Evolutionary conservation across 164 flowering plant genomes (phyloP), one percentile per base, ranked within the genome.

Genomic region (Pachysandra terminalis): DNA sequence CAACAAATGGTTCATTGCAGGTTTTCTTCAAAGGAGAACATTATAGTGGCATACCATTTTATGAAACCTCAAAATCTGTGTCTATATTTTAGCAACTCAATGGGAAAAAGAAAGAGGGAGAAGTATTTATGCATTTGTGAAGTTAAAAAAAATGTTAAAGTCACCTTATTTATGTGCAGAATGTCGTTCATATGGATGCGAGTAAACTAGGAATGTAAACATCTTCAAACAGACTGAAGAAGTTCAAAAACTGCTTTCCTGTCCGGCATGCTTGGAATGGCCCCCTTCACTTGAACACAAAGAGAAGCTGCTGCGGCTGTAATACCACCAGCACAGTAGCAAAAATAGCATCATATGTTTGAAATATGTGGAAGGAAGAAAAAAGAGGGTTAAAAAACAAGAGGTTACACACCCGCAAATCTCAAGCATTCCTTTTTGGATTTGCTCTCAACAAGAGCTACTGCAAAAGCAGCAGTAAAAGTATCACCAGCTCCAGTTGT

Each of bases 401-500:
- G n/a, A n/a, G n/a, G n/a, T n/a, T 66, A 49, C 28, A 49, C 16
- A 25, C 17, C n/a, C 32, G 97, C 97, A 88, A 92, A 92, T 77
- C 81, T 82, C 81, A 95, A 69, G 81, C 91, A 85, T 66, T 89
- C 91, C 74, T 68, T 69, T 75, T 70, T 79, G 55, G 97, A 81
- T 77, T 83, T 89, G 56, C 97, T 94, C 86, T 92, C 97, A 19
- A 89, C 93, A 64, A 84, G 75, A 67, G 96, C 96, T 70, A 95
- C 98, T 0, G 99, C 92, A 79, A 89, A 95, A 61, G 99, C 90
- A 65, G 99, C 93, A 16, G 99, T 95, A 48, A 90, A 95, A 45
- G 97, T 95, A 78, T 92, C 99, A 40, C 99, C 99, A 55, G 99
- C 99, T 61, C 99, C 99, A 45, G 99, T 95, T 27, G 99, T 92